These are phyloP conservation scores for Pythium grandisporangium DNA, from an alignment of 352 stramenopile species.

Conservation along the genomic window DNA sequence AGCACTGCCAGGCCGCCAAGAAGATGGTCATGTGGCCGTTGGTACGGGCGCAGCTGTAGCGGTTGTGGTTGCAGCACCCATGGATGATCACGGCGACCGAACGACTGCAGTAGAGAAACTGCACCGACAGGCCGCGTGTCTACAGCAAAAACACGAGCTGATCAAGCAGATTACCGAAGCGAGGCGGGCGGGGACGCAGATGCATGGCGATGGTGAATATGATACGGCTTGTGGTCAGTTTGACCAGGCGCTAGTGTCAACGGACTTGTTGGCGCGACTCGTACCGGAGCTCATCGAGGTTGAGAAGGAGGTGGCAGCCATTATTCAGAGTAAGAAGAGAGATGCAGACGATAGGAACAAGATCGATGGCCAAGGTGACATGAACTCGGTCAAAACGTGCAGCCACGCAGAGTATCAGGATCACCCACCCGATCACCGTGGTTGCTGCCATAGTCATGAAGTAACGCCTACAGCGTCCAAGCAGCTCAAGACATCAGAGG, in stretches of 20 bases:
- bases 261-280: constrained; percentile 25
- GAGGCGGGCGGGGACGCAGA: constrained; percentile 24
- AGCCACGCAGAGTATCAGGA: constrained; percentile 7
- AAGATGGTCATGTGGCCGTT: neutral
- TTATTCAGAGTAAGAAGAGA: neutral
- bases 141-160: constrained; percentile 39
- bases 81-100: no score
- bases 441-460: neutral
- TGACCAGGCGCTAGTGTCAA: constrained; percentile 20
- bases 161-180: constrained; percentile 33
- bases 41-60: neutral
- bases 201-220: constrained; percentile 1
- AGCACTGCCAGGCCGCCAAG: neutral
- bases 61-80: no score
- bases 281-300: constrained; percentile 22
- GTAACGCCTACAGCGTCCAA: no score
- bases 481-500: neutral
- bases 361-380: no score
- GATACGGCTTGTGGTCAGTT: constrained; percentile 16
- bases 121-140: constrained; percentile 20
- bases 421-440: constrained; percentile 3
- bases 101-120: constrained; percentile 8
- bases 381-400: no score
- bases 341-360: neutral
- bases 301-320: constrained; percentile 7